Base-by-base conservation (phyloP, 192 early-diverging fungal genomes). In the Coemansia sp. region DNA sequence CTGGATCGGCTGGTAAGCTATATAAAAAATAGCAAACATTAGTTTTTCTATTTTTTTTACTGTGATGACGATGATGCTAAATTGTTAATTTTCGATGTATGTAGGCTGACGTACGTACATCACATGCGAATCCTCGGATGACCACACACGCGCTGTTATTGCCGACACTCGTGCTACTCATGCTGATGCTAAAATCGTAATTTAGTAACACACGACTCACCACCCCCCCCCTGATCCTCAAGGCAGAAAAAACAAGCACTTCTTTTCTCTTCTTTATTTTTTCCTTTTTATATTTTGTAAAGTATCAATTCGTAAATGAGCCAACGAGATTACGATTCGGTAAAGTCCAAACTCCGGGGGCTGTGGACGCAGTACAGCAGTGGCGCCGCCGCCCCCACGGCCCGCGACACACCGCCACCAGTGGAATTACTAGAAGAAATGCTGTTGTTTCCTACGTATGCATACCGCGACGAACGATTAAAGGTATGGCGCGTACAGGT, bases 401-500 rank as follows among this genome's bases (percentile, higher is more conserved):
- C 45, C 17, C 51, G 51, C 45, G 57, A 51, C 8, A 13, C 67
- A 31, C 29, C 53, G 17, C 40, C 29, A 6, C 4, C 36, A 29
- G 48, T 24, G 2, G 62, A 54, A 41, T 50, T 46, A 31, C 35
- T 81, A 0, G 79, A 81, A 13, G 79, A 81, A 62, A 45, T 83
- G 57, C 69, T 83, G 16, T 45, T 83, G 44, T 83, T 83, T 41
- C 80, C 80, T 1, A 78, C 80, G 2, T 78, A 66, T 36, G 80
- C 80, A 37, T 77, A 60, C 64, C 80, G 75, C 48, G 80, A 83
- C 66, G 80, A 83, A 57, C 68, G 72, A 46, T 65, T 78, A 27
- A 83, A 78, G 50, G 80, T 72, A 3, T 83, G 80, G 80, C 65
- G 80, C 5, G 72, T 83, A 31, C 80, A 83, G 29, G 75, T 83